phyloP scores from a whole-genome alignment of 768 basidiomycete species.

The Leucosporidium creatinivorum region DNA sequence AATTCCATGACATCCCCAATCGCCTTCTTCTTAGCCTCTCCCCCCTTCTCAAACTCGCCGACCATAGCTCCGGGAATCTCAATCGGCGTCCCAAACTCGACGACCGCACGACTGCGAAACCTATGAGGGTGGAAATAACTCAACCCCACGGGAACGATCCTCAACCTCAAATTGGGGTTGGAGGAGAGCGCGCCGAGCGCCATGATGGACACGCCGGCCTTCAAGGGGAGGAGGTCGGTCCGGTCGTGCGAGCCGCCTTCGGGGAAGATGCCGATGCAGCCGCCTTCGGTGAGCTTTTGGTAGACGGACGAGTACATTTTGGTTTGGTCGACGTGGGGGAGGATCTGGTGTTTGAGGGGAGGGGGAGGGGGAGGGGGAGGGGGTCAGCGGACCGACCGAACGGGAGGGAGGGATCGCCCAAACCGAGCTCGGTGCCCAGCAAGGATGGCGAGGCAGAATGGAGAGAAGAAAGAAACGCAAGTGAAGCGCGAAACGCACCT shows the following conservation, averaged over 20 bases:
- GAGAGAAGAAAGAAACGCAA: not conserved
- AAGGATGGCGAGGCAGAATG: not conserved
- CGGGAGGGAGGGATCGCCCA: too few relatives aligned
- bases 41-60: conserved; percentile 84
- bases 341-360: conserved; percentile 38
- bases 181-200: conserved; percentile 95
- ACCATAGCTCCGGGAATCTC: conserved; percentile 86
- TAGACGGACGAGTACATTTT: conserved; percentile 94
- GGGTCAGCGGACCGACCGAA: not conserved
- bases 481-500: conserved; percentile 1
- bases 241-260: conserved; percentile 99
- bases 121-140: conserved; percentile 67
- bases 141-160: conserved; percentile 67
- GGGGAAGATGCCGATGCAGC: conserved; percentile 93
- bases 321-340: conserved; percentile 87
- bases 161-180: conserved; percentile 73
- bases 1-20: conserved; percentile 80
- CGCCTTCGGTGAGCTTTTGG: conserved; percentile 71
- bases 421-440: too few relatives aligned
- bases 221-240: conserved; percentile 88
- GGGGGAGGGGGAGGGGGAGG: not conserved
- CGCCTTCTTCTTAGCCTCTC: conserved; percentile 77
- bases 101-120: conserved; percentile 92
- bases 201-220: conserved; percentile 97
- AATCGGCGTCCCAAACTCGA: conserved; percentile 87